Percentiles rank a stretch among this genome's conserved stretches.
Conservation (phyloP, 129 eudicot genomes). For the Tagetes erecta region DNA sequence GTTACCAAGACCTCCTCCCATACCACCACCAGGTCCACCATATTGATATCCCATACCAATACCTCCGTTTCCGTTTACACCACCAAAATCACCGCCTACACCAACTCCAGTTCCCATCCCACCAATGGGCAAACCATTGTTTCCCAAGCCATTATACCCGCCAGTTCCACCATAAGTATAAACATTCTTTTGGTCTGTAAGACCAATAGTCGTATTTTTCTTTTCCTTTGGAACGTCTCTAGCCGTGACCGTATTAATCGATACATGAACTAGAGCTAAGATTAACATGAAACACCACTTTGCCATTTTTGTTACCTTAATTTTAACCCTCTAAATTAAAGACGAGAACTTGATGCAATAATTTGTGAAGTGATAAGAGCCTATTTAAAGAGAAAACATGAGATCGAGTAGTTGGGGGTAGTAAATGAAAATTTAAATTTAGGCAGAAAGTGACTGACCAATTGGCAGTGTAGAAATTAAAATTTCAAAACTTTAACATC, state of each 20-base stretch:
- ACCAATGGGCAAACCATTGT: conserved; percentile 44
- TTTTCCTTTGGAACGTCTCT: conserved; percentile 44
- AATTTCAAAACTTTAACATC: neutral
- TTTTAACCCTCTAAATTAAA: neutral
- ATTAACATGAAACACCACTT: conserved; percentile 30
- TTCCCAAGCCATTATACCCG: conserved; percentile 38
- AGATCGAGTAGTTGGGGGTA: conserved; percentile 36
- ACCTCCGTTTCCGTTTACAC: conserved; percentile 40
- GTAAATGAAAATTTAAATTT: conserved; percentile 25
- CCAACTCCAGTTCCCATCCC: conserved; percentile 47
- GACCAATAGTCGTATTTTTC: conserved; percentile 17
- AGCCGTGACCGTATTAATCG: conserved; percentile 22
- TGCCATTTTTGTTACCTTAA: conserved; percentile 22
- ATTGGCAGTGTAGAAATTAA: conserved; percentile 6
- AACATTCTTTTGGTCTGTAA: conserved; percentile 42
- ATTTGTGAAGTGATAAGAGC: conserved; percentile 6
- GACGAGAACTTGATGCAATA: conserved; percentile 25
- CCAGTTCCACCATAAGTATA: conserved; percentile 44
- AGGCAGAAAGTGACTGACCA: conserved; percentile 32
- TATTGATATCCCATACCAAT: conserved; percentile 39
- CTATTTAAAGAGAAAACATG: conserved; percentile 25
- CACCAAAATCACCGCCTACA: conserved; percentile 41
- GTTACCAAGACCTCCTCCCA: conserved; percentile 15
- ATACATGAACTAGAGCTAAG: conserved; percentile 33
- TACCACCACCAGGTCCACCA: conserved; percentile 47